Base-by-base conservation (phyloP, 371 early-diverging fungal species). In the Lichtheimia ramosa region DNA sequence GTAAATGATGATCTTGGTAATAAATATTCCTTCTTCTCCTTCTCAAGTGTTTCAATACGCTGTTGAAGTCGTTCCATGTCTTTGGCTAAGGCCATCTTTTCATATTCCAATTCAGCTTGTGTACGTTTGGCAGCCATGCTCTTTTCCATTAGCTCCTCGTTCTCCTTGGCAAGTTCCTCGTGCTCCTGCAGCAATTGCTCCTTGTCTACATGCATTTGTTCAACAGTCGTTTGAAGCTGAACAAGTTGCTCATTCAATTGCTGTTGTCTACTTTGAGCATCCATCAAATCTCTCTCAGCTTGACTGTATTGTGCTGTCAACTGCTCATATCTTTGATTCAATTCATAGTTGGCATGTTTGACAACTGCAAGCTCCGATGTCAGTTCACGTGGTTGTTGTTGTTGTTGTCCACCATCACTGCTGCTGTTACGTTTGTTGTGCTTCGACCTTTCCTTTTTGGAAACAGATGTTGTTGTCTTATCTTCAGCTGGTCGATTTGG, bases 1-100 rank as follows among this genome's bases (percentile, higher is more conserved):
- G 79, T 56, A 52, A 79, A 79, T 12, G 72, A 59, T 3, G 56
- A 62, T 16, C 76, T 66, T 13, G 79, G 76, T 64, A 74, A 69
- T 56, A 76, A 65, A 51, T 65, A 76, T 13, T 68, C 67, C 24
- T 64, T 43, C 58, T 80, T 80, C 53, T 80, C 81, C 25, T 70
- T 54, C 48, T 80, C 74, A 2, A 80, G 57, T 1, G 65, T 59
- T 6, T 64, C 53, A 0, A 77, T 61, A 1, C 43, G 55, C 7
- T 54, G 56, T n/a, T 70, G 70, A 10, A 74, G 51, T 27, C 63
- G 48, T 43, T 79, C 74, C 3, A 76, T 61, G 1, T 76, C 66
- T 14, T 72, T 71, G 18, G 62, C 60, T 12, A 79, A 18, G 3
- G 55, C 48, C 48, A 76, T 52, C 51, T 76, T 75, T 23, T 79